Base-by-base conservation (phyloP, 306 rosid genomes). In the Cucurbita moschata region DNA sequence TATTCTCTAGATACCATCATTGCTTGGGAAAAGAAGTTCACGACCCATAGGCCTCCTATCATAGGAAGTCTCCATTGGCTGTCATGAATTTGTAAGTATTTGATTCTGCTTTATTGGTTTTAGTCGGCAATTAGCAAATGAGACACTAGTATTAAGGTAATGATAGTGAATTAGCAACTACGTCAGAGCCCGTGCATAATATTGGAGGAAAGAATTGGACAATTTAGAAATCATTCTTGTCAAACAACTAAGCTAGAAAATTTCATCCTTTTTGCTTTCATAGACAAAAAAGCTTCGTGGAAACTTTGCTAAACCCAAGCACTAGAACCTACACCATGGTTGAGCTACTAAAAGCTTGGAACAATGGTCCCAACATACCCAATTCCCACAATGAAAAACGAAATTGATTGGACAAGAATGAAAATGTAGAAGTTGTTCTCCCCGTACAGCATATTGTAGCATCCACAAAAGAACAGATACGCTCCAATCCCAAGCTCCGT, bases 351-450 rank as follows among this genome's bases (percentile, higher is more conserved):
- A 30, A 30, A 77, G 88, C 56, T 78, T 79, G 97, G 96, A 73
- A 88, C 86, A 42, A 90, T 82, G 51, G 92, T 90, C 81, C 98
- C 98, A 76, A 84, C 79, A 57, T 90, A 86, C 74, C 98, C 98
- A 71, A 90, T 78, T n/a, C 91, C 96, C 77, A 81, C 74, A 75
- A 88, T 67, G 82, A 88, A 88, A 84, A 90, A 93, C 47, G 93
- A 91, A 38, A 71, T 9, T 11, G 97, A 78, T 85, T 93, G 97
- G 14, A 87, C 60, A 23, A 47, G 86, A 79, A 93, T 87, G 87
- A 83, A 93, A 47, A 93, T 44, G 85, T 68, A 90, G 86, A 78
- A 88, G 78, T 80, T 79, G 76, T 86, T 86, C 73, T 87, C 77
- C 79, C 98, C 97, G 9, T 79, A 90, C 72, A 81, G 51, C 19